phyloP scores from a whole-genome alignment of 495 filamentous ascomycete genomes.

The Trichoderma erinaceum region DNA sequence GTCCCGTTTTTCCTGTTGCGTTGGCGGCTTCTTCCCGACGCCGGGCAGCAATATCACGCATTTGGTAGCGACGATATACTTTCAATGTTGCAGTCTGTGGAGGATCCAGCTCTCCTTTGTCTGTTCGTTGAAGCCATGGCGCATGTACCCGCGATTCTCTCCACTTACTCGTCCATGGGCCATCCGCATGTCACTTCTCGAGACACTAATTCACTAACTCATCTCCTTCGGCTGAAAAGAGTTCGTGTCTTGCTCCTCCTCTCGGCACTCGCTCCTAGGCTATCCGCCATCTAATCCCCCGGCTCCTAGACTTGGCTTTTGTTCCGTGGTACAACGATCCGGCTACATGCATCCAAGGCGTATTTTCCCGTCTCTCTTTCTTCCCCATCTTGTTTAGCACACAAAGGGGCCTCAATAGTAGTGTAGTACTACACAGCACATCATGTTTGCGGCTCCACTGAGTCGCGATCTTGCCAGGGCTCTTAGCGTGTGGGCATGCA shows the following conservation, averaged over 20 bases:
- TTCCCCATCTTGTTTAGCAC: neutral
- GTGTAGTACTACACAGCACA: neutral
- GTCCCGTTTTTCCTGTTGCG: slow-evolving; percentile 2
- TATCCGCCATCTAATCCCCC: too few species aligned
- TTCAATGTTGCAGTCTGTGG: neutral
- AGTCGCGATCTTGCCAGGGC: slow-evolving; percentile 7
- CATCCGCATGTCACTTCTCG: neutral
- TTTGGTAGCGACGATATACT: neutral
- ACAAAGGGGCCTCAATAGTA: neutral
- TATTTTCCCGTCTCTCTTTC: neutral
- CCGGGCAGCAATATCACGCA: slow-evolving; percentile 1
- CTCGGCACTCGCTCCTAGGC: neutral
- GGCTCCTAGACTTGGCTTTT: too few species aligned
- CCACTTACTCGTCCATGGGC: neutral
- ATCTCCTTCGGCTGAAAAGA: neutral
- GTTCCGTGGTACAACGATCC: neutral
- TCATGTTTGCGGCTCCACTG: neutral
- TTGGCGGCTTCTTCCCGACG: neutral
- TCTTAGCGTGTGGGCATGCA: neutral
- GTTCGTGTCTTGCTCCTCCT: neutral
- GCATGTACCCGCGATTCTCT: neutral
- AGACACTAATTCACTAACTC: neutral
- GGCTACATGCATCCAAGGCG: slow-evolving; percentile 6
- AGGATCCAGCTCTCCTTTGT: neutral
- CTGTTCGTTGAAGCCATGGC: neutral